These are phyloP conservation scores for Mycena maculata DNA, from an alignment of 768 basidiomycete genomes.

Conservation along the genomic window DNA sequence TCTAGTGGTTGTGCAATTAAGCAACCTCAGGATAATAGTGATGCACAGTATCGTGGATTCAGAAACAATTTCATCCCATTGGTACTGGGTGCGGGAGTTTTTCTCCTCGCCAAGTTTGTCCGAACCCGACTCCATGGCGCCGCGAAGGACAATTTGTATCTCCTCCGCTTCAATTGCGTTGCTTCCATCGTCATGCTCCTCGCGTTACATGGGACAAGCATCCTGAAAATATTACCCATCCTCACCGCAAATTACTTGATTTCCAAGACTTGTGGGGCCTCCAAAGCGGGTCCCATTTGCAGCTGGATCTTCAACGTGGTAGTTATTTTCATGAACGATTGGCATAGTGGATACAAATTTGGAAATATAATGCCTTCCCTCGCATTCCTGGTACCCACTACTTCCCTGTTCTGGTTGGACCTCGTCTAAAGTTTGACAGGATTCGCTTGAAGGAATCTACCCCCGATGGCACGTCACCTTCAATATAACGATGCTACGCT, in stretches of 20 bases:
- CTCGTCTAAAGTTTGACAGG: constrained; percentile 53
- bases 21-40: constrained; percentile 84
- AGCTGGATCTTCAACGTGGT: constrained; percentile 85
- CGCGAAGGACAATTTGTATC: constrained; percentile 43
- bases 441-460: constrained; percentile 77
- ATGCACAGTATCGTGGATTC: constrained; percentile 91
- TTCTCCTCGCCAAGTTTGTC: constrained; percentile 66
- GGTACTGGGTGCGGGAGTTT: constrained; percentile 56
- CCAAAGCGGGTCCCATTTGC: constrained; percentile 59
- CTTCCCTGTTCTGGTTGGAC: not conserved
- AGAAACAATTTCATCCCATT: constrained; percentile 82
- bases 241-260: constrained; percentile 77
- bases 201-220: constrained; percentile 84
- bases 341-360: constrained; percentile 79
- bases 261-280: constrained; percentile 57
- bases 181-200: constrained; percentile 75
- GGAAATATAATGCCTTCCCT: constrained; percentile 65
- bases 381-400: constrained; percentile 66
- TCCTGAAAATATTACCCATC: constrained; percentile 82
- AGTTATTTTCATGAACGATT: constrained; percentile 83
- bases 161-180: constrained; percentile 67
- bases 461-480: constrained; percentile 94
- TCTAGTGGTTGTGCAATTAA: constrained; percentile 18
- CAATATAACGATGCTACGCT: constrained; percentile 95
- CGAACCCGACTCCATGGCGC: constrained; percentile 49